A percentile compares a stretch with the other conserved stretches of the same genome.
Conservation (phyloP, 371 early-diverging fungal genomes). For the Rhizopus microsporus region DNA sequence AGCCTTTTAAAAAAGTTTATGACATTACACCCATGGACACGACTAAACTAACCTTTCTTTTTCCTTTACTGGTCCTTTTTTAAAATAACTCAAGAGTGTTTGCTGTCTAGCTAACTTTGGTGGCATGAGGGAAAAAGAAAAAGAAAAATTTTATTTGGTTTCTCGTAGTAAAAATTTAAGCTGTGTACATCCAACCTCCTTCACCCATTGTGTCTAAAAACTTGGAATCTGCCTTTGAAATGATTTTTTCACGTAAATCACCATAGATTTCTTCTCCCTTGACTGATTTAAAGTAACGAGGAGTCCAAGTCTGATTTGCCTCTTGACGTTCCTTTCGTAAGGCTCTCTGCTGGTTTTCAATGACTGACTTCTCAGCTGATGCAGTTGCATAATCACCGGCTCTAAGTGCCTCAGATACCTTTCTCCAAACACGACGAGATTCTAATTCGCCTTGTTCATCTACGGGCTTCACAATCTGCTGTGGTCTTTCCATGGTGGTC, state of each 20-base stretch:
- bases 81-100: conserved; percentile 1
- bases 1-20: no score
- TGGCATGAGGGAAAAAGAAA: not conserved
- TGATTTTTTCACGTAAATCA: conserved; percentile 42
- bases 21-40: not conserved
- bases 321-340: conserved; percentile 68
- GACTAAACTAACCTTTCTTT: not conserved
- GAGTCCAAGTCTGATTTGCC: conserved; percentile 60
- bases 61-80: not conserved
- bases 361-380: conserved; percentile 66
- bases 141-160: not conserved
- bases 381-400: conserved; percentile 69
- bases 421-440: conserved; percentile 74
- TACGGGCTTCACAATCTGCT: conserved; percentile 51
- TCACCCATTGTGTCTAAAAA: conserved; percentile 54
- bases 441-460: conserved; percentile 66
- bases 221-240: conserved; percentile 43
- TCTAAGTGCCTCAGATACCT: conserved; percentile 69
- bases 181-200: conserved; percentile 42
- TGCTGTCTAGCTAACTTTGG: not conserved
- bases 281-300: conserved; percentile 51
- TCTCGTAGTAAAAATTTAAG: not conserved
- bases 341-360: conserved; percentile 76
- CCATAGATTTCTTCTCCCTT: conserved; percentile 48
- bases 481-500: conserved; percentile 43